Percentiles rank a stretch among this genome's conserved stretches.
Conservation (phyloP, 768 basidiomycete species). For the Gautieria morchelliformis region DNA sequence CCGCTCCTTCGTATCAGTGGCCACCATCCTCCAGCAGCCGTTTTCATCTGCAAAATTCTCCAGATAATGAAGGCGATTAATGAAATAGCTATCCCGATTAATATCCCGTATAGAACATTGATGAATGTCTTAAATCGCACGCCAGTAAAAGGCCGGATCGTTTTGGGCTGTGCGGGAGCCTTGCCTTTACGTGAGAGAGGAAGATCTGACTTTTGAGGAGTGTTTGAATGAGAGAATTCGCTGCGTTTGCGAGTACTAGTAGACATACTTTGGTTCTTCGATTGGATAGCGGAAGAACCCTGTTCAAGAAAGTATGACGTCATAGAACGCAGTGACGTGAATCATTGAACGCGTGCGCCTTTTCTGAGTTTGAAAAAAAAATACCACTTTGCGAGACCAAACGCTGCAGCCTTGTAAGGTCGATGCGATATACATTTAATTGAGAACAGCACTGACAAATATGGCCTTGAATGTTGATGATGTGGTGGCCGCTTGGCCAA, state of each 20-base stretch:
- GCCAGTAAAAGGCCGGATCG: conserved; percentile 35
- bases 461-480: no score
- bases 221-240: not conserved
- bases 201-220: conserved; percentile 12
- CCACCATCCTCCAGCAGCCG: conserved; percentile 56
- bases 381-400: no score
- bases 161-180: conserved; percentile 14
- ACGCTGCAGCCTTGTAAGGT: no score
- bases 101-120: conserved; percentile 38
- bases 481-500: no score
- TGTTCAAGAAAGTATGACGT: no score
- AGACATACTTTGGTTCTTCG: not conserved
- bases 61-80: conserved; percentile 44
- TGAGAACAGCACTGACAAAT: no score
- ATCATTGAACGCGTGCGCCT: no score
- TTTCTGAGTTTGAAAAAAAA: no score
- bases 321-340: no score
- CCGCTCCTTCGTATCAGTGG: conserved; percentile 31
- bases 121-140: conserved; percentile 40
- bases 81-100: conserved; percentile 30
- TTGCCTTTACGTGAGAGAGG: conserved; percentile 21
- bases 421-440: no score
- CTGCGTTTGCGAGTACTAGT: conserved; percentile 4
- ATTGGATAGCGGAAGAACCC: no score
- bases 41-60: conserved; percentile 37